Base-by-base conservation (phyloP, 2,329 filamentous ascomycete genomes). In the Diaporthe vexans region DNA sequence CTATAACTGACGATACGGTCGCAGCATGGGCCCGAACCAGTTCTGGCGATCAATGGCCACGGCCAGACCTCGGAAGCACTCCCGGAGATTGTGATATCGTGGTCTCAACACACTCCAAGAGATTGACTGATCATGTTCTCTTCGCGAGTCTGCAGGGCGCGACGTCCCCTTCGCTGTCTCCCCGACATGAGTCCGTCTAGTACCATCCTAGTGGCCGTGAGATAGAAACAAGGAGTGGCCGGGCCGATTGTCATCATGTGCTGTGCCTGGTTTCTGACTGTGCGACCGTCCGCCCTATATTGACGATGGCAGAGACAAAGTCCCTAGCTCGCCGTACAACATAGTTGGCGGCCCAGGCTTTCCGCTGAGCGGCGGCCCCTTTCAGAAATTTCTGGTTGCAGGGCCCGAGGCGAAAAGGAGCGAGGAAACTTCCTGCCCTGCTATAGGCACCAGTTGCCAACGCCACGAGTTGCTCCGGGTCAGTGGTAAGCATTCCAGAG, bases 31-130 rank as follows among this genome's bases (percentile, higher is more conserved):
- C 29, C 46, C 63, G 4, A 24, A 26, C 15, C 43, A 37, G 33
- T 19, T 40, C 33, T 68, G 48, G 48, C 48, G 48, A 51, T 21
- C 46, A n/a, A 52, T 37, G 43, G 63, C 63, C 33, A 19, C 63
- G 46, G 48, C 63, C 17, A 68, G 63, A 68, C 63, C 48, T 68
- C 33, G 63, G 48, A 54, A 46, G n/a, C 37, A 40, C 63, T 11
- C 13, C n/a, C 48, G 33, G 48, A 11, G 63, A 26, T 68, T 37
- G 63, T 68, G 63, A 40, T 54, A 21, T 68, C 40, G 63, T 8
- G n/a, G 15, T 24, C 33, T 68, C 33, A 26, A 35, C 33, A 29
- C n/a, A 21, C 8, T 21, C 21, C 15, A 54, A 68, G 46, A 54
- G 21, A 40, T 40, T 52, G 63, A 40, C 63, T 54, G 63, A 40